Evolutionary conservation across 805 yeast species (phyloP).

Genomic region (Ogataea neopini): DNA sequence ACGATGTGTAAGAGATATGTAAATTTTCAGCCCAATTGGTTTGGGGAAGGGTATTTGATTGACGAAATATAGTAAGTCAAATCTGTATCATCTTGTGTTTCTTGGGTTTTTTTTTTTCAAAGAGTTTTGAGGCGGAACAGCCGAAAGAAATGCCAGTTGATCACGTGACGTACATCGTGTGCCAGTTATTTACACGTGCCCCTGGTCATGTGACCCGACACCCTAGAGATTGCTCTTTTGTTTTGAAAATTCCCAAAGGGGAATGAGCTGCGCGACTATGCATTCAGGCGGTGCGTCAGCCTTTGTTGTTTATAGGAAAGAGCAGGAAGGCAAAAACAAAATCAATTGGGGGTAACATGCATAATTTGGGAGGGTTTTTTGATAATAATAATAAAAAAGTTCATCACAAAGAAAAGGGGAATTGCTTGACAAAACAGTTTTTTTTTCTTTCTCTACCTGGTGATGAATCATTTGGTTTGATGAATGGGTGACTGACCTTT

Average conservation of each 20-base stretch:
- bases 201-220: slow-evolving; percentile 1
- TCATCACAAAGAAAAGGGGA: background rate
- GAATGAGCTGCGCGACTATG: slow-evolving; percentile 5
- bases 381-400: background rate
- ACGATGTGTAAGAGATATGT: background rate
- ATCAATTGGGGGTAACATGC: slow-evolving; percentile 3
- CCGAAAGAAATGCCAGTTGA: too few relatives aligned
- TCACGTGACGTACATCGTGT: background rate
- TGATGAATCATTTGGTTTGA: background rate
- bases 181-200: background rate
- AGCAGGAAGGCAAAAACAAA: slow-evolving; percentile 1
- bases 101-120: background rate
- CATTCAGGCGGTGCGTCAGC: background rate
- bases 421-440: background rate
- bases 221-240: background rate
- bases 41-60: background rate
- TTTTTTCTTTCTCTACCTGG: background rate
- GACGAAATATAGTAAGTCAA: background rate
- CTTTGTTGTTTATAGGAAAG: background rate
- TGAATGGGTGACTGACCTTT: too few relatives aligned
- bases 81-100: background rate
- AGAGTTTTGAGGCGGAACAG: background rate
- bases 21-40: background rate
- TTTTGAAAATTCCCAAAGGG: slow-evolving; percentile 4
- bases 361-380: slow-evolving; percentile 1